Evolutionary conservation across 805 yeast species (phyloP).

Genomic region (Metschnikowia amazonensis): DNA sequence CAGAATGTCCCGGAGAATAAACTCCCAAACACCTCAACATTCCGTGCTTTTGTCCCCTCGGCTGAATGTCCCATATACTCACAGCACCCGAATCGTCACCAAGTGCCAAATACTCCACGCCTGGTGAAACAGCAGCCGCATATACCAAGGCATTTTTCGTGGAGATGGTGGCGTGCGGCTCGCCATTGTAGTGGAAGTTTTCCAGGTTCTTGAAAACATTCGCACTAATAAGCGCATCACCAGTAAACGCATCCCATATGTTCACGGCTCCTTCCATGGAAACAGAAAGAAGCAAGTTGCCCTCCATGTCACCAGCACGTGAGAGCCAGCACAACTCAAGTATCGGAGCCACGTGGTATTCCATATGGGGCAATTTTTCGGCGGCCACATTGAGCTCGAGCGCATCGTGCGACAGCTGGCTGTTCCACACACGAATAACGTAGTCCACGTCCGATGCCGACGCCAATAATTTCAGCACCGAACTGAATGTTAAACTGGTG

Average conservation of each 20-base stretch:
- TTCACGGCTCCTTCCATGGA: slow-evolving; percentile 71
- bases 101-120: slow-evolving; percentile 47
- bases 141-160: slow-evolving; percentile 55
- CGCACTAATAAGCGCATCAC: slow-evolving; percentile 33
- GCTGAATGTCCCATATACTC: slow-evolving; percentile 46
- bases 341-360: slow-evolving; percentile 52
- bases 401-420: slow-evolving; percentile 51
- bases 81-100: slow-evolving; percentile 66
- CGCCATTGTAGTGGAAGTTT: slow-evolving; percentile 21
- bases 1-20: slow-evolving; percentile 6
- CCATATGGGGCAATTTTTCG: slow-evolving; percentile 13
- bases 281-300: slow-evolving; percentile 26
- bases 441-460: slow-evolving; percentile 73
- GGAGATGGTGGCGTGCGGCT: slow-evolving; percentile 6
- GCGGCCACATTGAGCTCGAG: slow-evolving; percentile 28
- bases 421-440: slow-evolving; percentile 70
- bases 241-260: slow-evolving; percentile 59
- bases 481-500: slow-evolving; percentile 53
- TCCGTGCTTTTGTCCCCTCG: slow-evolving; percentile 13
- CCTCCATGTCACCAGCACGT: slow-evolving; percentile 17
- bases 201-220: slow-evolving; percentile 26
- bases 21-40: slow-evolving; percentile 27
- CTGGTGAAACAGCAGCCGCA: slow-evolving; percentile 49
- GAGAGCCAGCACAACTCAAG: slow-evolving; percentile 54
- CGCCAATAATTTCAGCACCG: slow-evolving; percentile 51